A percentile compares a stretch with the other conserved stretches of the same genome.
Conservation (phyloP, 371 early-diverging fungal species). For the Rhizopus delemar region DNA sequence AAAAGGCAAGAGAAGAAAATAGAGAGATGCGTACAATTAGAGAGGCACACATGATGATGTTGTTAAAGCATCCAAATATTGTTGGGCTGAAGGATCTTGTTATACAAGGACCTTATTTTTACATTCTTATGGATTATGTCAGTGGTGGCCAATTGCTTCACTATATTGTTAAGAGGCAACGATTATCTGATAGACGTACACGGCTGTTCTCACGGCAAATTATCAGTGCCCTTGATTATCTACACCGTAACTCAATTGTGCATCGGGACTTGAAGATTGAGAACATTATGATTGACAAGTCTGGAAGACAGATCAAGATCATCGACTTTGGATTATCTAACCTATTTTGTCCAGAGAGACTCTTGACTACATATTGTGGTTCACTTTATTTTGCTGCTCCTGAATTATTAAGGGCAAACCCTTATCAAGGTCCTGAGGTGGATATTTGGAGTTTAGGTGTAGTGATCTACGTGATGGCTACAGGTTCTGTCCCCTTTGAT, state of each 20-base stretch:
- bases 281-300: conserved; percentile 86
- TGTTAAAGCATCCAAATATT: conserved; percentile 91
- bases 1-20: conserved; percentile 60
- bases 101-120: conserved; percentile 76
- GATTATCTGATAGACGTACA: conserved; percentile 86
- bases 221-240: conserved; percentile 87
- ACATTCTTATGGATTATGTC: conserved; percentile 94
- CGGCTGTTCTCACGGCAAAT: conserved; percentile 92
- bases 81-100: conserved; percentile 84
- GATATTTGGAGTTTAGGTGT: conserved; percentile 98
- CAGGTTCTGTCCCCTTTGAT: conserved; percentile 96
- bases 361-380: conserved; percentile 92
- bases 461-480: conserved; percentile 92
- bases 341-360: conserved; percentile 80
- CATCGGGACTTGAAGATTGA: conserved; percentile 98
- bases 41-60: conserved; percentile 88
- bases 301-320: conserved; percentile 85
- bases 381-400: conserved; percentile 98
- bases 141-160: conserved; percentile 88
- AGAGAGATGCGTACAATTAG: conserved; percentile 90
- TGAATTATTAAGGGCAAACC: conserved; percentile 85
- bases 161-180: conserved; percentile 86
- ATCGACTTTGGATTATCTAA: conserved; percentile 97
- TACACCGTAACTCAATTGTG: conserved; percentile 94
- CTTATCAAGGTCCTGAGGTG: conserved; percentile 93